Conservation (phyloP, 208 protist species). For the Leishmania major region DNA sequence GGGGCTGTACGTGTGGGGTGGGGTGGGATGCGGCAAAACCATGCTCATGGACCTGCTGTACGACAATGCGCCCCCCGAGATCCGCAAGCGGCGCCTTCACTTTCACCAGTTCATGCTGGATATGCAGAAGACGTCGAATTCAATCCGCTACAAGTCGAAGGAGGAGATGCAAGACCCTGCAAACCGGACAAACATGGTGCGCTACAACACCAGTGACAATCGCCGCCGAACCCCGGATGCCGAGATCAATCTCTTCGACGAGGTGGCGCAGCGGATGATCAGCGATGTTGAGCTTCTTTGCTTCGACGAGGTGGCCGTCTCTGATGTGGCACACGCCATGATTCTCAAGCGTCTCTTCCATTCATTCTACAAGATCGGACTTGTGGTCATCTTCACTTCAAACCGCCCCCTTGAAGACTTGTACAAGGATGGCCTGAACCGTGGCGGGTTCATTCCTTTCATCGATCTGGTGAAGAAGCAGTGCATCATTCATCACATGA, state of each 20-base stretch:
- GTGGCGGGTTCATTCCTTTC: slow-evolving; percentile 95
- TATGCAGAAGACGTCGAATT: slow-evolving; percentile 87
- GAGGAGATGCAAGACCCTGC: slow-evolving; percentile 46
- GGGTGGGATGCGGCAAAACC: slow-evolving; percentile 97
- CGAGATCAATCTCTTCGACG: slow-evolving; percentile 80
- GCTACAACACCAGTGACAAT: slow-evolving; percentile 57
- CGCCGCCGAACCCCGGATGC: slow-evolving; percentile 65
- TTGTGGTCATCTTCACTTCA: slow-evolving; percentile 94
- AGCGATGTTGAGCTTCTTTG: slow-evolving; percentile 92
- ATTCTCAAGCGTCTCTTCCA: slow-evolving; percentile 94
- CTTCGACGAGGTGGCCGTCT: slow-evolving; percentile 94
- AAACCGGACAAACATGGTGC: slow-evolving; percentile 45
- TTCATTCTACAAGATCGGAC: slow-evolving; percentile 90
- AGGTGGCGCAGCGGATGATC: slow-evolving; percentile 88
- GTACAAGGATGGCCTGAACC: slow-evolving; percentile 94
- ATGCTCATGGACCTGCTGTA: slow-evolving; percentile 97
- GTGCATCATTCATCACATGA: slow-evolving; percentile 89
- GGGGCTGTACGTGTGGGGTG: slow-evolving; percentile 94
- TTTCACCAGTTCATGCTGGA: slow-evolving; percentile 97
- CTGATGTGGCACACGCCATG: slow-evolving; percentile 96
- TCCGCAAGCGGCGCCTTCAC: slow-evolving; percentile 93
- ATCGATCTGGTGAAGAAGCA: slow-evolving; percentile 92
- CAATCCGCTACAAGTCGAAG: slow-evolving; percentile 65
- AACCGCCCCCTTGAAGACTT: slow-evolving; percentile 88
- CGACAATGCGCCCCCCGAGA: slow-evolving; percentile 62